phyloP scores from a whole-genome alignment of 345 rosid genomes.

The Cardiospermum halicacabum region DNA sequence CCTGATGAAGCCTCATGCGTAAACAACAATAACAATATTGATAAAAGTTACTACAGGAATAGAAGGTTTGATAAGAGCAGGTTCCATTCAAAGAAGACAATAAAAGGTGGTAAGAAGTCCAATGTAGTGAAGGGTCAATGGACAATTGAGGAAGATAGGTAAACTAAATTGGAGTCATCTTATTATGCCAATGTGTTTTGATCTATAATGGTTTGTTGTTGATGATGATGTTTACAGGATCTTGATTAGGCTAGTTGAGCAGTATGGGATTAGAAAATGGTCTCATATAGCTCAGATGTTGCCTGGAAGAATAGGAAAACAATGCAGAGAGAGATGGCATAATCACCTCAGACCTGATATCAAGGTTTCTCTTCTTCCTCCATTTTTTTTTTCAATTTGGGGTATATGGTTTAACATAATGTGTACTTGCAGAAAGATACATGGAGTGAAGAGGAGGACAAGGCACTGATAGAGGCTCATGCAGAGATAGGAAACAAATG shows the following conservation, averaged over 20 bases:
- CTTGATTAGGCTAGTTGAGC: constrained; percentile 57
- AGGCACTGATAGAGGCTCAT: constrained; percentile 65
- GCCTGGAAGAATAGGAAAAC: constrained; percentile 89
- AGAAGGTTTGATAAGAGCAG: constrained; percentile 25
- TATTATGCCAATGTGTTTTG: background rate
- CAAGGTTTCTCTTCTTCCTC: constrained; percentile 39
- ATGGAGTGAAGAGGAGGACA: constrained; percentile 95
- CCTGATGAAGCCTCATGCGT: constrained; percentile 63
- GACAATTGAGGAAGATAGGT: constrained; percentile 92
- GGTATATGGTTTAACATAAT: background rate
- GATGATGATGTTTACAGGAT: constrained; percentile 39
- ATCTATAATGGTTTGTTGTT: background rate
- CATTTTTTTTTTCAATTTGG: background rate
- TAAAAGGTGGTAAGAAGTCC: constrained; percentile 50
- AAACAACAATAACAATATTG: constrained; percentile 11
- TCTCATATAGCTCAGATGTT: constrained; percentile 74
- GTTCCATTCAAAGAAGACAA: constrained; percentile 30
- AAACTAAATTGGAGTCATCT: background rate
- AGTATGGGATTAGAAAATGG: constrained; percentile 74
- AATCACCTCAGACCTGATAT: constrained; percentile 90
- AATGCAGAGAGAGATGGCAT: constrained; percentile 98
- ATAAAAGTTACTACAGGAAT: constrained; percentile 27
- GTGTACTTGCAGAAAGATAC: constrained; percentile 54
- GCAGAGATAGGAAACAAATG: constrained; percentile 91
- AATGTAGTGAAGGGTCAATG: constrained; percentile 88